Conservation (phyloP, 2,329 filamentous ascomycete genomes). For the Neonectria neomacrospora region DNA sequence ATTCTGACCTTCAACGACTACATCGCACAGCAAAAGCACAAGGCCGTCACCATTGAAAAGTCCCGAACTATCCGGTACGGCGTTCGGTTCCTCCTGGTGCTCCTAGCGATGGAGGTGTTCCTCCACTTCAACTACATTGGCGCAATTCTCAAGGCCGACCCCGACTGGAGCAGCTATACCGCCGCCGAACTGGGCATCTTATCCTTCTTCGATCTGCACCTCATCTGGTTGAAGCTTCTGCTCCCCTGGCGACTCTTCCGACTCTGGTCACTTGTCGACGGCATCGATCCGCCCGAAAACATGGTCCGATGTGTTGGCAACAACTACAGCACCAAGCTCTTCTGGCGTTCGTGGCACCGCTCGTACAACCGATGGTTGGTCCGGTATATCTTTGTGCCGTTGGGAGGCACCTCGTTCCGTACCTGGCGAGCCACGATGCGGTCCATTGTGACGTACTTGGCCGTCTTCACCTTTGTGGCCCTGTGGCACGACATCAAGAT, state of each 20-base stretch:
- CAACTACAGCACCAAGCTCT: slow-evolving; percentile 89
- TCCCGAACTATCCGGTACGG: slow-evolving; percentile 82
- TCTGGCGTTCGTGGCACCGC: slow-evolving; percentile 97
- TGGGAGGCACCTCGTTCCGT: slow-evolving; percentile 75
- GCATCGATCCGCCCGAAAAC: slow-evolving; percentile 95
- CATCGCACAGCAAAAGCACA: slow-evolving; percentile 84
- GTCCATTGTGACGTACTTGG: slow-evolving; percentile 78
- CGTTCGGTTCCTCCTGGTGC: slow-evolving; percentile 80
- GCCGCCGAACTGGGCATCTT: slow-evolving; percentile 89
- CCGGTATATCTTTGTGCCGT: slow-evolving; percentile 91
- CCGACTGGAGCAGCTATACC: slow-evolving; percentile 85
- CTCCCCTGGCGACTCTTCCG: slow-evolving; percentile 99
- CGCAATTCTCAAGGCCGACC: slow-evolving; percentile 85
- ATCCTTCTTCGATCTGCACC: slow-evolving; percentile 94
- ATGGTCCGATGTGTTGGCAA: slow-evolving; percentile 97
- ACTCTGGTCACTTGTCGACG: slow-evolving; percentile 92
- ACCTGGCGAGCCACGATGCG: slow-evolving; percentile 60
- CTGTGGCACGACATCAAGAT: slow-evolving; percentile 98
- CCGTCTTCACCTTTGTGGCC: slow-evolving; percentile 96
- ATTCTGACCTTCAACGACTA: slow-evolving; percentile 99
- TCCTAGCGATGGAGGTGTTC: slow-evolving; percentile 90
- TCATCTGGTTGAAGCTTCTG: slow-evolving; percentile 97
- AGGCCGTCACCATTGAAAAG: slow-evolving; percentile 74
- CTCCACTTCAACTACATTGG: slow-evolving; percentile 94
- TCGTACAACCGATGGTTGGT: slow-evolving; percentile 95